Base-by-base conservation (phyloP, 2,329 filamentous ascomycete genomes). In the Calonectria multiphialidica region DNA sequence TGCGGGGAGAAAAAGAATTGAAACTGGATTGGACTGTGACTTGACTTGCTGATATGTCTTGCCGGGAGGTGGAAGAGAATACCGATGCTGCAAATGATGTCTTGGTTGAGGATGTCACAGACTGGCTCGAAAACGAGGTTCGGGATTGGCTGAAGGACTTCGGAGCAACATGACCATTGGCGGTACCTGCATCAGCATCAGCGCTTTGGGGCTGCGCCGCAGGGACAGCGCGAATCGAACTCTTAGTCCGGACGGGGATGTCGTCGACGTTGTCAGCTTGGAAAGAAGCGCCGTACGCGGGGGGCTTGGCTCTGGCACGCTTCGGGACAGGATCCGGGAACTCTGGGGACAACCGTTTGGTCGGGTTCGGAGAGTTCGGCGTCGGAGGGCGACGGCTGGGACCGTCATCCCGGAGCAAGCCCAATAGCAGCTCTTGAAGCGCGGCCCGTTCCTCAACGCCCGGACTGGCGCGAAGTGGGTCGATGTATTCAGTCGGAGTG, bases 21-120 rank as follows among this genome's bases (percentile, higher is more conserved):
- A 68, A 50, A 28, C 28, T 44, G 9, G 70, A 61, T 28, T 59
- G 49, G 2, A 81, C 59, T 0, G 84, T 86, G 18, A 81, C 80
- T 68, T 86, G 82, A 1, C 80, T 85, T 15, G 80, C 79, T 5
- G 74, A 71, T 0, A 72, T 72, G 13, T 47, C 65, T 2, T 78
- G 75, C 16, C 78, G 59, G 71, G 73, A 69, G 21, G 68, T 33
- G n/a, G 78, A 72, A 13, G 83, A 85, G 65, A 86, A 87, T 25
- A 84, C 72, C 6, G 72, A 78, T 0, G 82, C 78, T 2, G 72
- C 77, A 30, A 83, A 74, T 0, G 84, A 84, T 2, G 74, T 71
- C 42, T 72, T 81, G 66, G 82, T 85, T 4, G 81, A 82, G 40
- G 81, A 82, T 47, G 78, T 82, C 16, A 75, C 76, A 8, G 84